Evolutionary conservation across 2,329 filamentous ascomycete genomes (phyloP).

Genomic region (Colletotrichum sp.): DNA sequence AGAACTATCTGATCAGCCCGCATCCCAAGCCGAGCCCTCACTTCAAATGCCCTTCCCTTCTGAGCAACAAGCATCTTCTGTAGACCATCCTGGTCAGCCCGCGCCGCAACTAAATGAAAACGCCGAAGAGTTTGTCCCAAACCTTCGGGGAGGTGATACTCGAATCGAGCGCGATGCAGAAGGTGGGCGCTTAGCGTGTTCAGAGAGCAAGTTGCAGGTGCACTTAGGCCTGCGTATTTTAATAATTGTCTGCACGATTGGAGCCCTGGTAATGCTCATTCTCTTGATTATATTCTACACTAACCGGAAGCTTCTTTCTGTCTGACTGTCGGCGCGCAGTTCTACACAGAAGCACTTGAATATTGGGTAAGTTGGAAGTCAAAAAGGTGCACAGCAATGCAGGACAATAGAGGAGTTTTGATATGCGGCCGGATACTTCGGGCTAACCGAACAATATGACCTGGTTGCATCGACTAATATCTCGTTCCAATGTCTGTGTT

Average conservation of each 20-base stretch:
- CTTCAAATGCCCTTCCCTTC: neutral
- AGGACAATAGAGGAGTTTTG: neutral
- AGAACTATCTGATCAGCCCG: neutral
- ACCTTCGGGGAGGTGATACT: neutral
- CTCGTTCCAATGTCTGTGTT: neutral
- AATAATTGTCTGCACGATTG: neutral
- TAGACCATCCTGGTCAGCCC: neutral
- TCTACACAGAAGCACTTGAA: neutral
- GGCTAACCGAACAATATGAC: neutral
- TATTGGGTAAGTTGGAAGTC: neutral
- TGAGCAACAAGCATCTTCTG: neutral
- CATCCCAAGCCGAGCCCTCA: neutral
- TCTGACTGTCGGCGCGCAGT: neutral
- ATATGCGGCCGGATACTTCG: neutral
- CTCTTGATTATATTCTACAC: neutral
- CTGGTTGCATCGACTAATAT: neutral
- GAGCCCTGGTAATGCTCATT: neutral
- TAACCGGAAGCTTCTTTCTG: neutral
- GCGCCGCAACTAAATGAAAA: neutral
- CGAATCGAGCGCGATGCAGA: neutral
- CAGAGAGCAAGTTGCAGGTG: neutral
- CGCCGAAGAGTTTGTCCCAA: neutral
- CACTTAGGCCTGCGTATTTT: neutral
- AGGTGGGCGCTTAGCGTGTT: neutral
- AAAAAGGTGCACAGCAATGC: neutral